Evolutionary conservation across 371 early-diverging fungal species (phyloP), one percentile per base, ranked within the genome.

Genomic region (Syncephalastrum racemosum): DNA sequence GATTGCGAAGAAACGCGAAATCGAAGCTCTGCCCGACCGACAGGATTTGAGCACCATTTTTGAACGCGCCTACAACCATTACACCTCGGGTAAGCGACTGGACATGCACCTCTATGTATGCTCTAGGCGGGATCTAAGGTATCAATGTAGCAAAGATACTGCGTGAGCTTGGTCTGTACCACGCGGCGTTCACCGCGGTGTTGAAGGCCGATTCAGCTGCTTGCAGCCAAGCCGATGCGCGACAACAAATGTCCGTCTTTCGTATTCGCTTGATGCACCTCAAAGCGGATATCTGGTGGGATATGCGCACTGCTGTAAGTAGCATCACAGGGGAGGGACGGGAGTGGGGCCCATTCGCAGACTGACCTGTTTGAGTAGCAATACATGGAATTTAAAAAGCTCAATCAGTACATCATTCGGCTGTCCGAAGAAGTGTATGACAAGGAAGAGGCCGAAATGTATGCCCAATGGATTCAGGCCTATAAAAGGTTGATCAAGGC

Each of bases 221-320:
- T 7, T 31, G 36, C 10, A 31, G 36, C 12, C 36, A 31, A 31
- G 36, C 36, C 10, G 41, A 40, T 36, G 42, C 51, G 8, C 25
- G 50, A 4, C 15, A 27, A 1, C 39, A 47, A 23, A 31, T 58
- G 15, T 25, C 50, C 19, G 10, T 25, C 20, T 18, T 65, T 4
- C 62, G 58, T 40, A 46, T 62, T 10, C 42, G 45, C 6, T 44
- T 68, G 8, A 19, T 60, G 42, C 53, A 64, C 23, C 41, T 68
- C 6, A 56, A 62, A 36, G 62, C 62, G 19, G 42, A 59, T 16
- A 27, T 54, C 3, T 54, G 47, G n/a, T 67, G 67, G 67, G 45
- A 50, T 19, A 27, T 59, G 14, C 59, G 57, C 15, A 60, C 62
- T 40, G 41, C 31, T 5, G 65, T 60, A 44, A 57, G 58, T 53